These are phyloP conservation scores for Botrytis paeoniae DNA, from an alignment of 2,329 filamentous ascomycete species.

Conservation along the genomic window DNA sequence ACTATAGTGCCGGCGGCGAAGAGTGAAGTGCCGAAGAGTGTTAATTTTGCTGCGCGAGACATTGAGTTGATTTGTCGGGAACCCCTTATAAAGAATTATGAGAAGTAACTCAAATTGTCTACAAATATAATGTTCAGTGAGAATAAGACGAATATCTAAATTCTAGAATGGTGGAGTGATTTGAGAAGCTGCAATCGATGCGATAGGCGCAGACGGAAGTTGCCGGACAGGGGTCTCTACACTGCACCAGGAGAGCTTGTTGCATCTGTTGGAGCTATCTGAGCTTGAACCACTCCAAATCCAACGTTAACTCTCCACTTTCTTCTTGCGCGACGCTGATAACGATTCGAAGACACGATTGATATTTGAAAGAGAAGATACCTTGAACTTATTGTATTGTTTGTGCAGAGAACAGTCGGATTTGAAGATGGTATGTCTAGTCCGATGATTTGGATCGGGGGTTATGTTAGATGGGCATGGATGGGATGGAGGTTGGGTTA, in stretches of 20 bases:
- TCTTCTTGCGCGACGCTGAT: conserved; percentile 10
- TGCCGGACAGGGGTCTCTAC: conserved; percentile 29
- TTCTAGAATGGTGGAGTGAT: not conserved
- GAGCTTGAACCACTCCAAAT: conserved; percentile 18
- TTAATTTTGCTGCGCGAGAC: conserved; percentile 88
- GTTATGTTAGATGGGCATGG: conserved; percentile 10
- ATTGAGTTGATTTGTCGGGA: conserved; percentile 47
- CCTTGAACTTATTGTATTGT: not conserved
- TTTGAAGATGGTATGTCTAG: conserved; percentile 32
- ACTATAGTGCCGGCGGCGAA: conserved; percentile 74
- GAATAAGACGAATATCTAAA: not conserved
- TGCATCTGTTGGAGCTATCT: conserved; percentile 27
- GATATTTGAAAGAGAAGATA: conserved; percentile 18
- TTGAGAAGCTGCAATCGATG: conserved; percentile 11
- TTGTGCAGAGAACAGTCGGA: conserved; percentile 15
- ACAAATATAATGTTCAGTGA: not conserved
- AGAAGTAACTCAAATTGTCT: not conserved
- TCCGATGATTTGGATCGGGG: not conserved
- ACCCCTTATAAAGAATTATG: not conserved
- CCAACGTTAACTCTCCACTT: conserved; percentile 17
- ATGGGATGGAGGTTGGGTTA: not conserved
- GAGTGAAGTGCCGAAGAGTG: conserved; percentile 72
- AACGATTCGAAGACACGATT: conserved; percentile 21
- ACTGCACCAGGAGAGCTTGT: conserved; percentile 23
- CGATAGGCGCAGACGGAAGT: conserved; percentile 24